Evolutionary conservation across 2,329 filamentous ascomycete species (phyloP), one percentile per base, ranked within the genome.

Genomic region (Phialophora macrospora): DNA sequence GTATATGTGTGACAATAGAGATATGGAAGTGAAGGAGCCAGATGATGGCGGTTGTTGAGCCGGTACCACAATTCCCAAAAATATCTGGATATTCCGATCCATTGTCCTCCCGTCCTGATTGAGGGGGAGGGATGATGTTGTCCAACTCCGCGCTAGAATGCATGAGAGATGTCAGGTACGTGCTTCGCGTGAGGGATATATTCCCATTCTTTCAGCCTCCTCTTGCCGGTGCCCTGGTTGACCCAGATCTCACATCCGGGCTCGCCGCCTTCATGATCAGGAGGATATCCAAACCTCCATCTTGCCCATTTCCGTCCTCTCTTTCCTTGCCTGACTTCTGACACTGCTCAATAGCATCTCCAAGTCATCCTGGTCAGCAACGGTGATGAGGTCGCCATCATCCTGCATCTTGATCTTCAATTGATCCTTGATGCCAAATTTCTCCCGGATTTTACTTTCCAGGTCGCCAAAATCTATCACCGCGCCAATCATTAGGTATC

Each of bases 301-400:
- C 85, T 97, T 97, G 60, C 91, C 93, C 82, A 93, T 90, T 69
- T 96, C 93, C 68, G 85, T 83, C 73, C 88, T 86, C 75, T 94
- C 90, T 77, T 86, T 90, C 79, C 83, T 87, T 55, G 90, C 93
- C 65, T 82, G 80, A 57, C 85, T 85, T 77, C 87, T 91, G 6
- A 89, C 88, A 55, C 82, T 85, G 76, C 86, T 85, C 61, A 98
- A 84, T 30, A 92, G 88, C 87, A 97, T 91, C 58, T 98, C 93
- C 68, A 97, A 80, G 80, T 99, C 95, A 74, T 99, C 95, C 77
- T 97, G 92, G 77, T 99, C 95, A 32, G 90, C 93, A 87, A 99
- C 90, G 34, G 94, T 97, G 74, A 99, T 96, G 90, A 97, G 94
- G 74, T 98, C 94, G 2, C 90, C 90, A 52, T 68, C 65, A 72